These are phyloP conservation scores for Alternaria sp. DNA, from an alignment of 2,329 filamentous ascomycete species.

Conservation along the genomic window DNA sequence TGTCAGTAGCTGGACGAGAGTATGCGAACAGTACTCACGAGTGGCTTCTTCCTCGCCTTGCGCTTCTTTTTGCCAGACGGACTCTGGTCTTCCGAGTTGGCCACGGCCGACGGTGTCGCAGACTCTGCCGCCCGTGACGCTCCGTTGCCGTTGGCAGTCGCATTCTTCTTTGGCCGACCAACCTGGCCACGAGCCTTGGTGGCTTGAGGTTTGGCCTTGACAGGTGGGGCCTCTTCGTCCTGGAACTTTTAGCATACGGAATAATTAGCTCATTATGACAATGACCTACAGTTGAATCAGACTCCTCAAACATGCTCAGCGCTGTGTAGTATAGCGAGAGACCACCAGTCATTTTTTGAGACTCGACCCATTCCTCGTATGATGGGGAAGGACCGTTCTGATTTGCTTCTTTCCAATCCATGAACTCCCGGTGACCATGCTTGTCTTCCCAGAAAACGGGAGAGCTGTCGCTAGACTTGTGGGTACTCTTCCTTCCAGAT, in stretches of 20 bases:
- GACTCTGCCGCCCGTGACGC: constrained; percentile 19
- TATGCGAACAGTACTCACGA: constrained; percentile 20
- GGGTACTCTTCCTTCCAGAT: constrained; percentile 8
- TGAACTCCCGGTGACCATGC: constrained; percentile 35
- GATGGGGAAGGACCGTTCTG: constrained; percentile 27
- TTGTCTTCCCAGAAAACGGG: constrained; percentile 27
- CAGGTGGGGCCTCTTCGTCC: constrained; percentile 31
- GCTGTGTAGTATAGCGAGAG: constrained; percentile 41
- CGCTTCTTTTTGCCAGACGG: constrained; percentile 37
- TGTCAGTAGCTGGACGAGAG: constrained; percentile 15
- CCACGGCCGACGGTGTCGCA: constrained; percentile 19
- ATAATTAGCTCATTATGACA: neutral
- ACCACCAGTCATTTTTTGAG: constrained; percentile 32
- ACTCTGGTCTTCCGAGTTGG: constrained; percentile 29
- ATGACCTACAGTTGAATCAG: constrained; percentile 36
- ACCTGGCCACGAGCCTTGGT: constrained; percentile 27
- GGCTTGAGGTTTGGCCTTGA: constrained; percentile 24
- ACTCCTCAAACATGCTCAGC: constrained; percentile 36
- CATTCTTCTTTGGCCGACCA: constrained; percentile 34
- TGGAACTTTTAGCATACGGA: constrained; percentile 27
- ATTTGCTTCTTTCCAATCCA: constrained; percentile 30
- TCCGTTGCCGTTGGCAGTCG: constrained; percentile 34
- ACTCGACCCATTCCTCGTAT: constrained; percentile 42
- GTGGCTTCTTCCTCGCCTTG: constrained; percentile 37
- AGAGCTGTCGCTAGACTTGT: constrained; percentile 13